Evolutionary conservation across 805 yeast genomes (phyloP).

Genomic region (Wickerhamiella lipophila): DNA sequence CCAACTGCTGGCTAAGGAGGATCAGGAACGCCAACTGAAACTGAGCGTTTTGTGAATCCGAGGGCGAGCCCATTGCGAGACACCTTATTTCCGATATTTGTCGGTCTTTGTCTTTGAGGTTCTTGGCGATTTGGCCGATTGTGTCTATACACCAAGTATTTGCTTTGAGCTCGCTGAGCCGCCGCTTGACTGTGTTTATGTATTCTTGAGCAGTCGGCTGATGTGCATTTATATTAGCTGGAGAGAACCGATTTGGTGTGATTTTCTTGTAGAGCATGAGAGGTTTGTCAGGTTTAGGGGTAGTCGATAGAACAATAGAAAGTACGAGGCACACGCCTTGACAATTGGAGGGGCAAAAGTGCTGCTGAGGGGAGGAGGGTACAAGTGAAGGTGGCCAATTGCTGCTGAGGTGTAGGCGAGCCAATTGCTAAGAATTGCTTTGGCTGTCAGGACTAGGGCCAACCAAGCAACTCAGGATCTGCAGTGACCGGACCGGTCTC

Average conservation of each 20-base stretch:
- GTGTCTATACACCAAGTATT: not conserved
- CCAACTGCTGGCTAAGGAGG: slow-evolving; percentile 29
- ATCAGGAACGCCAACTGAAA: slow-evolving; percentile 52
- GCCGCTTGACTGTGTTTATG: slow-evolving; percentile 7
- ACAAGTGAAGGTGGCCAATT: no score
- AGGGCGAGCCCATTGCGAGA: slow-evolving; percentile 59
- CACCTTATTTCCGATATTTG: slow-evolving; percentile 37
- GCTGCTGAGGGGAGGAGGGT: no score
- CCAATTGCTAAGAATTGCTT: no score
- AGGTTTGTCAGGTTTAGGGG: not conserved
- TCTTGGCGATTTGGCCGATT: not conserved
- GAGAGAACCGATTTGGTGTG: not conserved
- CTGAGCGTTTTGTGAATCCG: slow-evolving; percentile 35
- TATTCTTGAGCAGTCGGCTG: slow-evolving; percentile 2
- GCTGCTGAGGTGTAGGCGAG: no score
- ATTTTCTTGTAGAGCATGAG: not conserved
- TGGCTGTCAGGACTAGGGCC: no score
- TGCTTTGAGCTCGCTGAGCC: slow-evolving; percentile 1
- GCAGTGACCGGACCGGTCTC: no score
- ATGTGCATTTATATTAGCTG: not conserved
- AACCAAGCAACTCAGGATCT: no score
- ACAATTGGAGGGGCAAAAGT: no score
- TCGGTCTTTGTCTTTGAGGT: slow-evolving; percentile 5
- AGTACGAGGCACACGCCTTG: no score
- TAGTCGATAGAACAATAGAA: not conserved